Conservation (phyloP, 768 basidiomycete species). For the Mrakia hoshinonis region DNA sequence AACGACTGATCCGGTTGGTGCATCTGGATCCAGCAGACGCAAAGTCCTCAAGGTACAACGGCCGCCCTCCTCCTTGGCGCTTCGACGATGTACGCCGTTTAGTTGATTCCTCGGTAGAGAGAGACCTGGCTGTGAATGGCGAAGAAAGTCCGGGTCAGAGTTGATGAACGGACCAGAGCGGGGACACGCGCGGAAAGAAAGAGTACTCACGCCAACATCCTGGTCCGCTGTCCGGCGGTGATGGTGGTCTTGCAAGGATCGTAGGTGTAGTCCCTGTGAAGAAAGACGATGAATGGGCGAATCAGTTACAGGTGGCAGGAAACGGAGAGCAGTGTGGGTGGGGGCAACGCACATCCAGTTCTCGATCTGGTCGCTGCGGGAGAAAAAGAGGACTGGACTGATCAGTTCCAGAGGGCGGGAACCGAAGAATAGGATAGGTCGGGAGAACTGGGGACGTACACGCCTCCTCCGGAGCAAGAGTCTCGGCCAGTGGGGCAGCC, state of each 20-base stretch:
- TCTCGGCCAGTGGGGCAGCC: constrained; percentile 42
- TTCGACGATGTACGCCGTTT: not conserved
- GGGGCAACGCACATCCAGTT: too few relatives aligned
- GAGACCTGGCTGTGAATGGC: not conserved
- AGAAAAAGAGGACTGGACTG: too few relatives aligned
- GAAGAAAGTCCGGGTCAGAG: not conserved
- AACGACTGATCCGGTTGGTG: too few relatives aligned
- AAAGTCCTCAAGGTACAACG: not conserved
- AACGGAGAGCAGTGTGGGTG: too few relatives aligned
- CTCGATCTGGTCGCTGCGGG: too few relatives aligned
- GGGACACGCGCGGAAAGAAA: not conserved
- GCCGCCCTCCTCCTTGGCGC: not conserved
- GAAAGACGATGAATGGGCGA: not conserved
- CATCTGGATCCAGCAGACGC: not conserved
- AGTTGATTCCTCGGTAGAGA: constrained; percentile 6
- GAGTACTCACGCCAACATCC: not conserved
- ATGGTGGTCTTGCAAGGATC: constrained; percentile 31
- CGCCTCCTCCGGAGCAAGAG: constrained; percentile 36
- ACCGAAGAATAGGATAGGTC: too few relatives aligned
- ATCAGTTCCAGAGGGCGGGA: too few relatives aligned
- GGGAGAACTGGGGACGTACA: too few relatives aligned
- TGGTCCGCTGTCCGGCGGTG: constrained; percentile 29
- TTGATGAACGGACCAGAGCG: not conserved
- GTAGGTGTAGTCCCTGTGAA: constrained; percentile 32
- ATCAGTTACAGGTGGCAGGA: too few relatives aligned